A percentile compares a stretch with the other conserved stretches of the same genome.
Evolutionary conservation across 2,329 filamentous ascomycete species (phyloP).

Genomic region (Fusarium citri): DNA sequence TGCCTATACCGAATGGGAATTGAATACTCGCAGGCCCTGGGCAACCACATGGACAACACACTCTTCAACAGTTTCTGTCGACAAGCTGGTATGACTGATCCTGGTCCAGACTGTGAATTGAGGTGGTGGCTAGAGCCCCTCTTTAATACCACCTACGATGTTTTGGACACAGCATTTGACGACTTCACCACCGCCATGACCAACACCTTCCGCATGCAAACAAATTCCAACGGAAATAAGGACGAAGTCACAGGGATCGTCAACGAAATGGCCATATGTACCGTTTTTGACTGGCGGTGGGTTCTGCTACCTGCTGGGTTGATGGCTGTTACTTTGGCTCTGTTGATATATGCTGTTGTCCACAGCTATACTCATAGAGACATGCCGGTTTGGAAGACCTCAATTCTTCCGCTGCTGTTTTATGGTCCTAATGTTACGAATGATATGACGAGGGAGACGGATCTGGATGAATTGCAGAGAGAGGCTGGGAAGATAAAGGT

Average conservation of each 20-base stretch:
- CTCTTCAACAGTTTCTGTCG: too few species aligned
- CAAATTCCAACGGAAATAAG: fast-evolving
- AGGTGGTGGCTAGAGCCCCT: conserved; percentile 1
- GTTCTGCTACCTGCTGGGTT: neutral
- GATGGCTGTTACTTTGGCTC: neutral
- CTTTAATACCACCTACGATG: neutral
- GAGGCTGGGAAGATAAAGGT: neutral
- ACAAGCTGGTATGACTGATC: fast-evolving
- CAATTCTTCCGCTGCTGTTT: conserved; percentile 3
- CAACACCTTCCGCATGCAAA: conserved; percentile 2
- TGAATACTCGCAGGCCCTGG: neutral
- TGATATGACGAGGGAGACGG: neutral
- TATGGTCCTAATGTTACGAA: conserved; percentile 1
- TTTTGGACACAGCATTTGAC: neutral
- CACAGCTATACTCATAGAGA: neutral
- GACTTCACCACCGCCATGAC: neutral
- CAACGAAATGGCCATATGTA: conserved; percentile 3
- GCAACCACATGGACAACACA: neutral
- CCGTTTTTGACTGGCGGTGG: conserved; percentile 16
- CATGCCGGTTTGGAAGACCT: conserved; percentile 10
- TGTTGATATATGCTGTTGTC: neutral
- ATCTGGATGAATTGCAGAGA: neutral
- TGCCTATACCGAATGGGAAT: neutral
- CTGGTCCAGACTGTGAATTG: neutral
- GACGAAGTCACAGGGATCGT: neutral